These are phyloP conservation scores for Jatropha podagrica DNA, from an alignment of 441 rosid species.

Conservation along the genomic window DNA sequence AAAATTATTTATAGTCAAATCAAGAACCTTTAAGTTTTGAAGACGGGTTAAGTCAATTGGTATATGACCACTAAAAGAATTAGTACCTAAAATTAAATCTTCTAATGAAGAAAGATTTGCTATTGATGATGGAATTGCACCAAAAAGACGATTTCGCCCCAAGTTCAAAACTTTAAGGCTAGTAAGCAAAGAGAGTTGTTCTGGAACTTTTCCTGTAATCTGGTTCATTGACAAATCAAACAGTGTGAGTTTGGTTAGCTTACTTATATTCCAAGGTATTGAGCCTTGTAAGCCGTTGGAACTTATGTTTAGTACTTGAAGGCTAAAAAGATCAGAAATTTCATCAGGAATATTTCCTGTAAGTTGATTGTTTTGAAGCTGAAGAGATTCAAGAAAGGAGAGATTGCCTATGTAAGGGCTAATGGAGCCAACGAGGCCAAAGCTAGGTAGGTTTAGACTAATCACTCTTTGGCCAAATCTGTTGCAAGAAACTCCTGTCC, in stretches of 20 bases:
- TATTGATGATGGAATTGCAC: constrained; percentile 43
- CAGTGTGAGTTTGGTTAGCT: constrained; percentile 26
- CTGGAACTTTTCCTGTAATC: constrained; percentile 45
- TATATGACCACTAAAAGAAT: constrained; percentile 36
- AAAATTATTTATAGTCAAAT: constrained; percentile 45
- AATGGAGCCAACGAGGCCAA: constrained; percentile 37
- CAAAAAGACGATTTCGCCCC: constrained; percentile 39
- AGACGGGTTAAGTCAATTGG: constrained; percentile 44
- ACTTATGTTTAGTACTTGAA: constrained; percentile 44
- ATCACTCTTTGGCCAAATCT: constrained; percentile 28
- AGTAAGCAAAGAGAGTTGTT: constrained; percentile 30
- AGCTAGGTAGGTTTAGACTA: constrained; percentile 23
- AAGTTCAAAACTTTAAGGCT: constrained; percentile 40
- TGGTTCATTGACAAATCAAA: constrained; percentile 44
- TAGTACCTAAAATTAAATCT: constrained; percentile 36
- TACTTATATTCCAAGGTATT: constrained; percentile 39
- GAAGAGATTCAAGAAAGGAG: constrained; percentile 42
- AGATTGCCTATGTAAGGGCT: constrained; percentile 49
- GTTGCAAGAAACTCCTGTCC: constrained; percentile 52
- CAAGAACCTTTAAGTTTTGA: constrained; percentile 35
- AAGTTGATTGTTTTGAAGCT: constrained; percentile 47
- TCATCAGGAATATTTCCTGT: constrained; percentile 39
- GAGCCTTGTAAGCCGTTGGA: constrained; percentile 37
- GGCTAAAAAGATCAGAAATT: constrained; percentile 38
- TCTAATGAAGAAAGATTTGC: constrained; percentile 44